These are phyloP conservation scores for Cryptosporidium xiaoi DNA, from an alignment of 169 alveolate genomes.

Conservation along the genomic window DNA sequence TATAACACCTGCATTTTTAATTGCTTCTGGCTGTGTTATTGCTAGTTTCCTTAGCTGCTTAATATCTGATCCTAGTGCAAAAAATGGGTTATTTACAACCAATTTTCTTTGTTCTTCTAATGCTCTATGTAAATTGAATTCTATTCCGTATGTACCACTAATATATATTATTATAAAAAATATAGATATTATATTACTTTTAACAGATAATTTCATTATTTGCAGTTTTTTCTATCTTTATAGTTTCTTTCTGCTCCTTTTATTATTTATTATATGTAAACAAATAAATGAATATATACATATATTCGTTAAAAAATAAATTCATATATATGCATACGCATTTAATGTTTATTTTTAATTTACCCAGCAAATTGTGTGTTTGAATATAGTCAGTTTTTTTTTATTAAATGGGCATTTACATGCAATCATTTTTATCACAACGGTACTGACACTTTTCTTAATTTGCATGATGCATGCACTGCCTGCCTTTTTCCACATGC, in stretches of 20 bases:
- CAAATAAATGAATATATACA: too few species aligned
- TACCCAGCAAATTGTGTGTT: too few species aligned
- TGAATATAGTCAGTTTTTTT: too few species aligned
- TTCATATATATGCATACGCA: too few species aligned
- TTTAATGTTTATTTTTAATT: too few species aligned
- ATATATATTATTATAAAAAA: not conserved
- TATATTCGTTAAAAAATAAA: not conserved
- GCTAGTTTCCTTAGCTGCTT: conserved; percentile 56
- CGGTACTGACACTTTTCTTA: not conserved
- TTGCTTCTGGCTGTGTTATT: conserved; percentile 69
- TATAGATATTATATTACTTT: not conserved
- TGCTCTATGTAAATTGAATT: conserved; percentile 63
- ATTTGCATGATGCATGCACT: too few species aligned
- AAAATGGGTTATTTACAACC: conserved; percentile 51
- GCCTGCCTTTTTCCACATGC: too few species aligned
- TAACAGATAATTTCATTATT: not conserved
- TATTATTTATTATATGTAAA: too few species aligned
- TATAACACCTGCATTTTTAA: conserved; percentile 70
- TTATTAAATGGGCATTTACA: not conserved
- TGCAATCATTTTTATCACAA: not conserved
- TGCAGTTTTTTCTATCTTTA: not conserved
- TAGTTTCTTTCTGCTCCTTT: not conserved
- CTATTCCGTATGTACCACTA: not conserved
- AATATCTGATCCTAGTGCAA: conserved; percentile 54
- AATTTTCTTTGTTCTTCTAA: conserved; percentile 56